These are phyloP conservation scores for Mallotus repandus DNA, from an alignment of 441 rosid genomes.

Conservation along the genomic window DNA sequence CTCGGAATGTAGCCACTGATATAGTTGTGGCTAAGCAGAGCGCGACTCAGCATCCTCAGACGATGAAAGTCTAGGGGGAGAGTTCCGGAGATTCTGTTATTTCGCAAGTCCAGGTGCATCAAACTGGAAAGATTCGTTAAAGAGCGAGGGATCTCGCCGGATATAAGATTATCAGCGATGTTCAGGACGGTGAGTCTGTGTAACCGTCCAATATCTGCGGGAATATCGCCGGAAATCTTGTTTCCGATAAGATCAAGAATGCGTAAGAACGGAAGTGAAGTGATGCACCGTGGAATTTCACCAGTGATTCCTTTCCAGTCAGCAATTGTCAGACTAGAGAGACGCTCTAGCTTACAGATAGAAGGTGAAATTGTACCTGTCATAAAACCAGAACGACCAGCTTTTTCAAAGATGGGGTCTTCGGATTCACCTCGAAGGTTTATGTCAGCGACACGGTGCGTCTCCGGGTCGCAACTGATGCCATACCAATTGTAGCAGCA, in stretches of 20 bases:
- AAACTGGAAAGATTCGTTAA: slow-evolving; percentile 56
- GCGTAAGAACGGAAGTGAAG: slow-evolving; percentile 62
- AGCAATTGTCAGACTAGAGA: slow-evolving; percentile 61
- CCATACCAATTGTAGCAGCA: slow-evolving; percentile 93
- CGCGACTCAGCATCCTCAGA: slow-evolving; percentile 72
- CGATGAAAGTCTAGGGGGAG: slow-evolving; percentile 57
- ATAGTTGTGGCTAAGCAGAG: slow-evolving; percentile 65
- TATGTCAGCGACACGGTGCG: slow-evolving; percentile 65
- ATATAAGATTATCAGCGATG: slow-evolving; percentile 66
- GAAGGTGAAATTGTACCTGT: slow-evolving; percentile 71
- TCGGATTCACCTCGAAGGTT: slow-evolving; percentile 91
- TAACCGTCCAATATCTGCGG: slow-evolving; percentile 58
- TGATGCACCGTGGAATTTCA: slow-evolving; percentile 62
- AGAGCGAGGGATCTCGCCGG: slow-evolving; percentile 64
- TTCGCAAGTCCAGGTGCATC: slow-evolving; percentile 81
- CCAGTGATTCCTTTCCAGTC: slow-evolving; percentile 94
- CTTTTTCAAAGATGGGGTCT: slow-evolving; percentile 66
- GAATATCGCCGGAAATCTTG: slow-evolving; percentile 59
- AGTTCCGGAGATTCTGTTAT: slow-evolving; percentile 56
- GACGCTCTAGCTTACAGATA: slow-evolving; percentile 59
- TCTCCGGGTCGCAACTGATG: slow-evolving; percentile 64
- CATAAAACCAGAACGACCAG: slow-evolving; percentile 73
- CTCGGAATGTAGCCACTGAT: slow-evolving; percentile 56
- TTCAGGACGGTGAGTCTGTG: slow-evolving; percentile 66
- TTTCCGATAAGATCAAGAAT: slow-evolving; percentile 73